Percentiles rank a stretch among this genome's conserved stretches.
phyloP scores from a whole-genome alignment of 2,329 filamentous ascomycete species.

The Cadophora luteo-olivacea region DNA sequence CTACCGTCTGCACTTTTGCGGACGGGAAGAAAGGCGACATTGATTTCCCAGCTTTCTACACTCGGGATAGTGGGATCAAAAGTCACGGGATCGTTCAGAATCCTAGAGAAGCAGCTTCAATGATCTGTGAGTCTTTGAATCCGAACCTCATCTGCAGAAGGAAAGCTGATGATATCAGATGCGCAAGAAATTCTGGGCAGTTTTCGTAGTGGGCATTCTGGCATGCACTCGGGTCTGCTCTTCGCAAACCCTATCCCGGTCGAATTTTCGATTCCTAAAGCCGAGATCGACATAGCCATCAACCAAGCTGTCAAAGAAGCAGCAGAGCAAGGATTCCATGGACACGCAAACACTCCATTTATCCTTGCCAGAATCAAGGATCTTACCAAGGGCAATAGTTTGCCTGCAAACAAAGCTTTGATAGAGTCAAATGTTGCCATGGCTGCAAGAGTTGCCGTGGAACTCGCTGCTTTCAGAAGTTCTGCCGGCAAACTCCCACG shows the following conservation, averaged over 20 bases:
- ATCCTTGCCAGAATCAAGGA: constrained; percentile 73
- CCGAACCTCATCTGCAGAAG: not conserved
- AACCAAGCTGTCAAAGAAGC: constrained; percentile 61
- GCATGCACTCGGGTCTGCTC: constrained; percentile 76
- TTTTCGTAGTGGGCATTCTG: constrained; percentile 54
- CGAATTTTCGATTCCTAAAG: constrained; percentile 64
- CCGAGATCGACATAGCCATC: constrained; percentile 63
- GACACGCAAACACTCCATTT: constrained; percentile 74
- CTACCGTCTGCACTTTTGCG: constrained; percentile 86
- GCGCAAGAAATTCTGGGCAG: constrained; percentile 54
- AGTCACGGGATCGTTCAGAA: constrained; percentile 78
- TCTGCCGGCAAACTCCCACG: not conserved
- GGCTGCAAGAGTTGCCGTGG: constrained; percentile 69
- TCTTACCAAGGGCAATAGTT: constrained; percentile 66
- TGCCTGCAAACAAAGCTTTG: constrained; percentile 68
- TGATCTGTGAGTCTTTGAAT: constrained; percentile 65
- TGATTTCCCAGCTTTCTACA: constrained; percentile 94
- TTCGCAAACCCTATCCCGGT: constrained; percentile 83
- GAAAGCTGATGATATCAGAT: constrained; percentile 49
- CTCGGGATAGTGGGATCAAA: constrained; percentile 80
- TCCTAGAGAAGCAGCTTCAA: constrained; percentile 85
- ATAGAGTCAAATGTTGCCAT: constrained; percentile 71
- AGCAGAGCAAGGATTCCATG: constrained; percentile 58
- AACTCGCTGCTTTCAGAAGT: constrained; percentile 42
- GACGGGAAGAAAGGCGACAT: constrained; percentile 76